A percentile compares a stretch with the other conserved stretches of the same genome.
phyloP scores from a whole-genome alignment of 129 eudicot genomes.

The Deinandra increscens region DNA sequence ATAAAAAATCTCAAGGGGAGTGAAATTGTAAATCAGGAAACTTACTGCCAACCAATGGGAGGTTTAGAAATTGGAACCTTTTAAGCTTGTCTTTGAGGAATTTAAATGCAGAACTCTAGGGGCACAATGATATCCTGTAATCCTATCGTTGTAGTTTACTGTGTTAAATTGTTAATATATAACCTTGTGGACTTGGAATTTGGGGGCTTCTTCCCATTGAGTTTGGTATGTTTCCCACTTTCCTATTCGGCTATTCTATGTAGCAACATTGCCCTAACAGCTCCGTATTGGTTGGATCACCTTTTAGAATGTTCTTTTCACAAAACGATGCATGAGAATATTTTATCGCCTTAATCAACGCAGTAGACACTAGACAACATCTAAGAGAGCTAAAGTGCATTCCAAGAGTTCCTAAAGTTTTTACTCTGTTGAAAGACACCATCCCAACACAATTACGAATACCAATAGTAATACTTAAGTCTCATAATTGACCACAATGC shows the following conservation, averaged over 20 bases:
- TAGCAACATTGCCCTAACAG: background rate
- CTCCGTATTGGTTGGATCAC: constrained; percentile 6
- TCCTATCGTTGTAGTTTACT: constrained; percentile 3
- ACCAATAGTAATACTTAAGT: background rate
- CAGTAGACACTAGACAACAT: background rate
- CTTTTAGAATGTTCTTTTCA: background rate
- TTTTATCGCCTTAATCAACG: background rate
- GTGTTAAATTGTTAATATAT: background rate
- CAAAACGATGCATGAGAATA: background rate
- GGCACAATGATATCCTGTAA: background rate
- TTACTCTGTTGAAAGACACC: background rate
- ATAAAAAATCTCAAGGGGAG: background rate
- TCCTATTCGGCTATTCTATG: constrained; percentile 14
- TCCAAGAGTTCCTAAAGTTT: background rate
- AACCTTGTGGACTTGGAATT: background rate
- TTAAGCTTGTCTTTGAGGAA: background rate
- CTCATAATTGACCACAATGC: background rate
- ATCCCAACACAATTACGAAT: constrained; percentile 2
- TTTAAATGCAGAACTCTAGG: constrained; percentile 1
- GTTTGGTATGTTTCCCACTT: background rate
- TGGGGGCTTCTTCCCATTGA: background rate
- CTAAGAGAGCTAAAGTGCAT: background rate
- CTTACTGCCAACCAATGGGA: background rate
- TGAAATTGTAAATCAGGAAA: background rate
- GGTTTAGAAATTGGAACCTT: constrained; percentile 4